Percentiles rank a stretch among this genome's conserved stretches.
Conservation (phyloP, 1,139 yeast genomes). For the Pichia sp. region DNA sequence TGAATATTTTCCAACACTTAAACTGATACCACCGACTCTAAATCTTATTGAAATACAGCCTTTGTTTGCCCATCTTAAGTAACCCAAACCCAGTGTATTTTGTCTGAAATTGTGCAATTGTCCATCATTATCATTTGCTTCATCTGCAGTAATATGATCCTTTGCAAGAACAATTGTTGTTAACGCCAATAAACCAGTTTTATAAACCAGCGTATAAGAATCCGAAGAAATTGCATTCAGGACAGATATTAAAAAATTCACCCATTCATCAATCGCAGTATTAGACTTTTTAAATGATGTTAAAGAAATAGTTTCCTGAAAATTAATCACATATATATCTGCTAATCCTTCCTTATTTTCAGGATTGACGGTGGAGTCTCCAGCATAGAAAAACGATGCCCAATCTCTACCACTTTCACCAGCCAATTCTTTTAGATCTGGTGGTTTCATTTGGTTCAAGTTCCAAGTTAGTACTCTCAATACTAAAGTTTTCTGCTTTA, state of each 20-base stretch:
- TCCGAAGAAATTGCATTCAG: slow-evolving; percentile 24
- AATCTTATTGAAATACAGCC: slow-evolving; percentile 43
- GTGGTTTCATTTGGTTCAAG: slow-evolving; percentile 35
- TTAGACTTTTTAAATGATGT: slow-evolving; percentile 40
- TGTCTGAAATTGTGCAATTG: slow-evolving; percentile 35
- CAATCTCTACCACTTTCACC: slow-evolving; percentile 13
- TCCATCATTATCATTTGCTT: slow-evolving; percentile 22
- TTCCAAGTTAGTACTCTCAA: slow-evolving; percentile 40
- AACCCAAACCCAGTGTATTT: slow-evolving; percentile 47
- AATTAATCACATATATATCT: slow-evolving; percentile 39
- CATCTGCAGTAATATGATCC: not conserved
- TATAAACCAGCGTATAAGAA: slow-evolving; percentile 30
- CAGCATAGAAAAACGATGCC: slow-evolving; percentile 13
- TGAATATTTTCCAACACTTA: slow-evolving; percentile 2
- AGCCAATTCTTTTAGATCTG: slow-evolving; percentile 8
- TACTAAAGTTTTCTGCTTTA: slow-evolving; percentile 6
- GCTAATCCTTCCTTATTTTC: slow-evolving; percentile 24
- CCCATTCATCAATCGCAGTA: slow-evolving; percentile 35
- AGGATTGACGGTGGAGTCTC: slow-evolving; percentile 18
- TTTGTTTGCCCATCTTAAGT: slow-evolving; percentile 54
- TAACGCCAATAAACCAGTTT: slow-evolving; percentile 44
- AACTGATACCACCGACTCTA: slow-evolving; percentile 24
- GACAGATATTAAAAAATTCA: slow-evolving; percentile 26
- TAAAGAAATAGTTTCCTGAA: slow-evolving; percentile 51
- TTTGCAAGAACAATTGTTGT: slow-evolving; percentile 37